These are phyloP conservation scores for Ichthyophthirius multifiliis DNA, from an alignment of 169 alveolate species.

Conservation along the genomic window DNA sequence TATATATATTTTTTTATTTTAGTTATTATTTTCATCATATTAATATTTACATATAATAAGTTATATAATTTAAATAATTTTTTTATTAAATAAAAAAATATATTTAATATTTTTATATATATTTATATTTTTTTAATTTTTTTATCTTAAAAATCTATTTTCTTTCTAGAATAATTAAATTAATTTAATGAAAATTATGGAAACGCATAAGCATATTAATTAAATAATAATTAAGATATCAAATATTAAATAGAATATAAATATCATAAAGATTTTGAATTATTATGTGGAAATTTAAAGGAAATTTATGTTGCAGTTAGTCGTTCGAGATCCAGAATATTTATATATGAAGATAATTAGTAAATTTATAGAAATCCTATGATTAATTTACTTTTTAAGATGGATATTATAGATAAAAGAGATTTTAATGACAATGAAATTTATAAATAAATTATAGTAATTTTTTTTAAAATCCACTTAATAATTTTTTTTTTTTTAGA, in stretches of 20 bases:
- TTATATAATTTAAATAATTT: too few species aligned
- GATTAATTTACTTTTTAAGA: not conserved
- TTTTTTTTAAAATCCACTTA: not conserved
- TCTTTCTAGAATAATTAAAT: not conserved
- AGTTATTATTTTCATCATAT: too few species aligned
- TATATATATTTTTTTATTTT: too few species aligned
- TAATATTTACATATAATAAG: too few species aligned
- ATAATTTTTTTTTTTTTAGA: not conserved
- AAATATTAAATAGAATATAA: not conserved
- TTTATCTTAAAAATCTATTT: too few species aligned
- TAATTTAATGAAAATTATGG: not conserved
- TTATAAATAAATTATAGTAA: not conserved
- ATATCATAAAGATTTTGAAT: not conserved
- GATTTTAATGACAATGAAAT: not conserved
- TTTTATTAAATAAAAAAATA: too few species aligned
- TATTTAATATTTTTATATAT: too few species aligned
- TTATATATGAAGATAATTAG: not conserved
- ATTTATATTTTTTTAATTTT: too few species aligned
- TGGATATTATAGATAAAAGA: not conserved
- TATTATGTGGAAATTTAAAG: not conserved
- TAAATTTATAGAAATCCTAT: not conserved
- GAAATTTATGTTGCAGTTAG: not conserved
- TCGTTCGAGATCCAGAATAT: not conserved
- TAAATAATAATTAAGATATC: not conserved
- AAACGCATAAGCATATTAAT: not conserved